Evolutionary conservation across 768 basidiomycete species (phyloP).

Genomic region (Lactarius pseudohatsudake): DNA sequence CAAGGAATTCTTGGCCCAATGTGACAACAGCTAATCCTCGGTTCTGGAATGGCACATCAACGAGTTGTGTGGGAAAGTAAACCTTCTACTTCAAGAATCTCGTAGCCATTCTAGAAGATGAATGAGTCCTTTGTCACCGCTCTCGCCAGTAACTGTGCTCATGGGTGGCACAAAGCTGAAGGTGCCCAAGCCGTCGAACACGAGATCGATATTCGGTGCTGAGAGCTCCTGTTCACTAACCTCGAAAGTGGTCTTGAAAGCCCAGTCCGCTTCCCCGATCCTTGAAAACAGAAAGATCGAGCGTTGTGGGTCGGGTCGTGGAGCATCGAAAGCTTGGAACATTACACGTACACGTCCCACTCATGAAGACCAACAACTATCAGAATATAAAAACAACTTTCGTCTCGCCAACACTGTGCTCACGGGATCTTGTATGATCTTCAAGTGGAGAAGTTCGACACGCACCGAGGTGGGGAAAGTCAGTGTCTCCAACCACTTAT

Average conservation of each 20-base stretch:
- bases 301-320: not conserved
- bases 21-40: conserved; percentile 78
- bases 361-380: conserved; percentile 54
- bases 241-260: conserved; percentile 67
- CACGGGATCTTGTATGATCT: conserved; percentile 71
- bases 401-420: conserved; percentile 31
- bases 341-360: too few relatives aligned
- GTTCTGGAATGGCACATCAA: conserved; percentile 43
- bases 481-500: conserved; percentile 64
- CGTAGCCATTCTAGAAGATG: conserved; percentile 61
- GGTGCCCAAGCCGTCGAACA: conserved; percentile 91
- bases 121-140: not conserved
- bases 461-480: conserved; percentile 85
- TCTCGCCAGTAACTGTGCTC: conserved; percentile 32
- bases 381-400: conserved; percentile 17
- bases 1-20: conserved; percentile 53
- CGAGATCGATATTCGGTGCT: conserved; percentile 59
- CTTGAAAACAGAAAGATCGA: conserved; percentile 45
- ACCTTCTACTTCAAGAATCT: conserved; percentile 55
- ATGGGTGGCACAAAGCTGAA: conserved; percentile 75
- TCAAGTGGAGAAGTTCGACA: conserved; percentile 56
- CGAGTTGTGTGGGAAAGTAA: conserved; percentile 10
- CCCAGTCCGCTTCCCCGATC: conserved; percentile 87
- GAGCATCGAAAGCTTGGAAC: too few relatives aligned
- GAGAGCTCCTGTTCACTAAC: conserved; percentile 50